Base-by-base conservation (phyloP, 78 protist genomes). In the Dictyostelium citrinum region DNA sequence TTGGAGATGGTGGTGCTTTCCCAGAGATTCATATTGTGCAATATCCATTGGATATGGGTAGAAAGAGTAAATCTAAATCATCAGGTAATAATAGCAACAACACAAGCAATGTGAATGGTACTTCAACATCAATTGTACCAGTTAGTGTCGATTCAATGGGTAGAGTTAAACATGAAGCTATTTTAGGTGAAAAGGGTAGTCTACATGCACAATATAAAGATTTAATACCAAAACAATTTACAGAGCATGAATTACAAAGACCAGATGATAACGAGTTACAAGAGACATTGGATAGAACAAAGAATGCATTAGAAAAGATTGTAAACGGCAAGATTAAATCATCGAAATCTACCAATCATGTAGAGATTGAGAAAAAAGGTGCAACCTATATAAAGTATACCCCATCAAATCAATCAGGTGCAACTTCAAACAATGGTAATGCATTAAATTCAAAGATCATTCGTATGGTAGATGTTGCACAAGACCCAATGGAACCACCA, bases 401-500 rank as follows among this genome's bases (percentile, higher is more conserved):
- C 17, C 96, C 97, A n/a, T 29, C 82, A 31, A 58, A 82, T 22
- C 90, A 75, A n/a, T 33, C 37, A 1, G 82, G 75, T 29, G 88
- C 43, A 16, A 46, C 49, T 22, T 58, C 70, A 68, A 55, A 55
- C 27, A 55, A 55, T 55, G 9, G 27, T 20, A 3, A 81, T 12
- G 97, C 95, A 5, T 95, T 96, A 10, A 10, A 33, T 64, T 90
- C 95, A 71, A 91, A 98, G 58, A 86, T 98, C 46, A 95, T 98
- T 74, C 78, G 97, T 1, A 91, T 98, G 97, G 92, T 95, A 0
- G 98, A 98, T 55, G 51, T 27, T 78, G 98, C 90, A 35, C 58
- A 33, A 9, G 99, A 99, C 83, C 99, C 99, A 39, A 41, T 99
- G 68, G 99, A 98, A 64, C 99, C 99, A 33, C 98, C 99, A 46